Percentiles rank a stretch among this genome's conserved stretches.
Conservation (phyloP, 306 rosid species). For the Elaeagnus macrophylla region DNA sequence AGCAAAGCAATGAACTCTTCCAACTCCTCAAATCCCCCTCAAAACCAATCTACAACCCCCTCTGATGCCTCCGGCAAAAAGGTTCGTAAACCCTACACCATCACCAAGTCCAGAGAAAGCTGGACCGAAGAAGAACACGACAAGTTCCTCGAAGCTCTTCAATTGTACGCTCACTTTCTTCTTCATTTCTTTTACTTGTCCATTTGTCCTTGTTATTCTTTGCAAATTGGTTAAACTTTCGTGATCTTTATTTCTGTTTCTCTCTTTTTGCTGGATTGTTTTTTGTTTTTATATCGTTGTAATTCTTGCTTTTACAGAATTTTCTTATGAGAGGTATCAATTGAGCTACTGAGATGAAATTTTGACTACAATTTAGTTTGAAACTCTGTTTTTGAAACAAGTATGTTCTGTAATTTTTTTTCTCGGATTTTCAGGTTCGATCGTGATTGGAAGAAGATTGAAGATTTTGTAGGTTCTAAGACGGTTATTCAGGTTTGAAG, state of each 20-base stretch:
- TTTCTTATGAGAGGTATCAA: no score
- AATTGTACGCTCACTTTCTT: constrained; percentile 37
- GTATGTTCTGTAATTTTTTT: neutral
- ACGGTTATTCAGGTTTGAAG: constrained; percentile 82
- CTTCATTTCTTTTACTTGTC: neutral
- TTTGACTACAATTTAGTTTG: no score
- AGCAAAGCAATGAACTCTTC: no score
- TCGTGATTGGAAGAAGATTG: constrained; percentile 96
- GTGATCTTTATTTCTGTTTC: no score
- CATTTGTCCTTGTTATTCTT: neutral
- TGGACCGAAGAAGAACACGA: constrained; percentile 96
- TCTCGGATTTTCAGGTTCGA: constrained; percentile 50
- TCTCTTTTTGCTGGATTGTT: no score
- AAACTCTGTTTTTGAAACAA: no score
- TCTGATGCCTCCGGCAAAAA: constrained; percentile 65
- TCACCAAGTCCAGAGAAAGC: constrained; percentile 93
- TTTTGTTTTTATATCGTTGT: no score
- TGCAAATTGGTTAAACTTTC: no score
- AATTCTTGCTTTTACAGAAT: no score
- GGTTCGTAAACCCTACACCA: constrained; percentile 85
- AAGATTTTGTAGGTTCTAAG: constrained; percentile 92
- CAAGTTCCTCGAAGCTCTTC: constrained; percentile 95
- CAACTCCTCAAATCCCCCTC: constrained; percentile 24
- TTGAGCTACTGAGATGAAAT: no score
- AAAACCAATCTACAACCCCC: constrained; percentile 31